These are phyloP conservation scores for Ramaria rubella DNA, from an alignment of 768 basidiomycete genomes.

Conservation along the genomic window DNA sequence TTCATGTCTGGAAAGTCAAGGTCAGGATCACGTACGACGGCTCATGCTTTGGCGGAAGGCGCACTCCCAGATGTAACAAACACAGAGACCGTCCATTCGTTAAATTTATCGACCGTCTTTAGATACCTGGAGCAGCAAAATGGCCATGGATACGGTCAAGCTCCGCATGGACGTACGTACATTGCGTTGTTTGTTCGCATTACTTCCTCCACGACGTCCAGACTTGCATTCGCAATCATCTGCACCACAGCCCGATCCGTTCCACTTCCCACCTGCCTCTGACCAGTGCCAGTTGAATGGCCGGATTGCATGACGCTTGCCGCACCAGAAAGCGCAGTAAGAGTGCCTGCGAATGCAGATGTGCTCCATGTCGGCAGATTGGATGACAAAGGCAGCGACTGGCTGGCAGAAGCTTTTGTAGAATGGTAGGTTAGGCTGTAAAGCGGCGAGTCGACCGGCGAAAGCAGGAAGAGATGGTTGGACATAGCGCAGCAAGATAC, in stretches of 20 bases:
- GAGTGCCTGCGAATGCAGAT: too few relatives aligned
- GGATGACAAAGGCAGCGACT: slow-evolving; percentile 71
- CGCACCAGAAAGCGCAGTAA: slow-evolving; percentile 82
- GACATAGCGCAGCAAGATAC: too few relatives aligned
- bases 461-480: slow-evolving; percentile 70
- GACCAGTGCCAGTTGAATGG: too few relatives aligned
- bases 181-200: slow-evolving; percentile 72
- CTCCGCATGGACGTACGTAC: slow-evolving; percentile 36
- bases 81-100: slow-evolving; percentile 96
- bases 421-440: slow-evolving; percentile 87
- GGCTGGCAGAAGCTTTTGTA: slow-evolving; percentile 59
- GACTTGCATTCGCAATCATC: slow-evolving; percentile 96
- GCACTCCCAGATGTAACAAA: too few relatives aligned
- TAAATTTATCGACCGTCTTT: slow-evolving; percentile 93
- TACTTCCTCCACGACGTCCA: slow-evolving; percentile 95
- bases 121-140: slow-evolving; percentile 62
- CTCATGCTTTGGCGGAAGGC: too few relatives aligned
- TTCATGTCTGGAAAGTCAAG: too few relatives aligned
- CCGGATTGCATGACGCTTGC: too few relatives aligned
- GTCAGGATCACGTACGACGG: too few relatives aligned
- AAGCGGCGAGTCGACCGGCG: slow-evolving; percentile 78
- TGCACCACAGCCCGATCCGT: slow-evolving; percentile 90
- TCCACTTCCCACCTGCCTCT: slow-evolving; percentile 75
- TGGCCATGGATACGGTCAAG: slow-evolving; percentile 9
- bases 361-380: slow-evolving; percentile 87